Evolutionary conservation across 768 basidiomycete genomes (phyloP), one percentile per base, ranked within the genome.

Genomic region (Russula sp.): DNA sequence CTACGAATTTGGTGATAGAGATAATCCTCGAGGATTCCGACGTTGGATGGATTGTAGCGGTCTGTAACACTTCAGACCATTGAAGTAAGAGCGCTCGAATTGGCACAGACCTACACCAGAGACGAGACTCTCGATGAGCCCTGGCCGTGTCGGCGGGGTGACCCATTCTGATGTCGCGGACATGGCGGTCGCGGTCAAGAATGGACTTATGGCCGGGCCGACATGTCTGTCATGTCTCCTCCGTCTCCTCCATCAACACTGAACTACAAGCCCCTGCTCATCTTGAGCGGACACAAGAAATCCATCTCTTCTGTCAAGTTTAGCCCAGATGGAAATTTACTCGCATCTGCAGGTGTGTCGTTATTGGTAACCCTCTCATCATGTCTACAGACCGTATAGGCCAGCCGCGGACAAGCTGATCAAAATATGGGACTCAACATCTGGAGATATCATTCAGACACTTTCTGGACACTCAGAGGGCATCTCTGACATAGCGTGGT

Each of bases 21-120:
- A 76, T 98, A 98, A 72, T 98, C 96, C 75, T 98, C 96, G 61
- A 98, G 85, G 67, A 94, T 90, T 41, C 84, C 79, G 61, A 96
- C 85, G 73, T 98, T 98, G 56, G 87, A 86, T 46, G 96, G 96
- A 76, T 98, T 98, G 75, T 98, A 98, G 61, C 96, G 88, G 79
- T 98, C 96, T 97, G 60, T 32, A 9, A 53, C 56, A 35, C n/a
- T 8, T 39, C 25, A 22, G 53, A 8, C 4, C 20, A n/a, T 35
- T 14, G 16, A 25, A 25, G 34, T 20, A 49, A 7, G 48, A 13
- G 4, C 3, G 34, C 55, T 48, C 36, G 25, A 51, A 16, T 16
- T 20, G 36, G 11, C 53, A 73, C 90, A 66, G 64, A 90, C 91
- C 92, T 50, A 94, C 92, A 47, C 92, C 92, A 25, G 89, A 91